A percentile compares a stretch with the other conserved stretches of the same genome.
Evolutionary conservation across 2,329 filamentous ascomycete genomes (phyloP).

Genomic region (Trichoderma sp.): DNA sequence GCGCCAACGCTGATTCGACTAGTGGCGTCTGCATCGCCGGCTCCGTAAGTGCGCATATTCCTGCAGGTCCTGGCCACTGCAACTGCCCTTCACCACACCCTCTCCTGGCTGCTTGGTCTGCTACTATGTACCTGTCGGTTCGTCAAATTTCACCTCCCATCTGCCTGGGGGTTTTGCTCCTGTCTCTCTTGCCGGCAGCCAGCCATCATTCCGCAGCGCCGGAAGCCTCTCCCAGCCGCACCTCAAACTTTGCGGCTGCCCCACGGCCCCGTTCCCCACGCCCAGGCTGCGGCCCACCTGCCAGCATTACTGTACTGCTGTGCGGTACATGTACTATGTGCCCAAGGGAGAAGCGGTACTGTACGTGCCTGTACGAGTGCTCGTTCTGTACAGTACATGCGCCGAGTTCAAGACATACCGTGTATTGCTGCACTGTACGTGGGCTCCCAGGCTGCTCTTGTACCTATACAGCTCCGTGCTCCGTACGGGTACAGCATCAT

Average conservation of each 20-base stretch:
- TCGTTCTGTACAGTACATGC: too few relatives aligned
- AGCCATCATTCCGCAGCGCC: slow-evolving; percentile 3
- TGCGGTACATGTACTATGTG: too few relatives aligned
- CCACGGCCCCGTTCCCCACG: slow-evolving; percentile 13
- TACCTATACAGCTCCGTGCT: background rate
- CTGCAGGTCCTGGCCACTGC: slow-evolving; percentile 13
- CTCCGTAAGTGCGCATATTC: slow-evolving; percentile 8
- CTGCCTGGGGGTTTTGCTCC: background rate
- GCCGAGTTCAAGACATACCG: too few relatives aligned
- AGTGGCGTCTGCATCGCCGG: background rate
- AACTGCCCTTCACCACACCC: background rate
- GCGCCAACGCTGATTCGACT: slow-evolving; percentile 3
- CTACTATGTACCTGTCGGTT: background rate
- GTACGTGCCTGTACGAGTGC: too few relatives aligned
- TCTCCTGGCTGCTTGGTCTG: background rate
- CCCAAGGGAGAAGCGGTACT: too few relatives aligned
- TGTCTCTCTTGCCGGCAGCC: background rate
- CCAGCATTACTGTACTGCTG: background rate
- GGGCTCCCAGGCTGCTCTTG: background rate
- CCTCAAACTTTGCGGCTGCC: slow-evolving; percentile 5
- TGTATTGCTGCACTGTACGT: background rate
- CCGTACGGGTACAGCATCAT: too few relatives aligned
- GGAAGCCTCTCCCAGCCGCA: background rate
- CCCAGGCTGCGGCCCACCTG: background rate
- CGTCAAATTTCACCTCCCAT: background rate